Conservation (phyloP, 1,284 basidiomycete species). For the Retiboletus flavoniger region DNA sequence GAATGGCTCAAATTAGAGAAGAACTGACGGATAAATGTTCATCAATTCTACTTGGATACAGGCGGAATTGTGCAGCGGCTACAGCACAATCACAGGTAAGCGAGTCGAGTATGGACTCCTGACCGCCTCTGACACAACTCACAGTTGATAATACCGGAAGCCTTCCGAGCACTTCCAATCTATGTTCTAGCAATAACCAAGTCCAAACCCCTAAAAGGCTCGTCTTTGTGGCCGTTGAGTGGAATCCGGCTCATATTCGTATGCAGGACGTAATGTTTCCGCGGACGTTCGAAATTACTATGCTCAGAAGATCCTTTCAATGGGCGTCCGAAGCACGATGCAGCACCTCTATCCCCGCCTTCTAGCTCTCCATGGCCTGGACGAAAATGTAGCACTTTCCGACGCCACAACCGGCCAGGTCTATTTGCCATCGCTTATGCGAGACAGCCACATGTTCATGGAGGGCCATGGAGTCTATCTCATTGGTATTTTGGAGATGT, state of each 20-base stretch:
- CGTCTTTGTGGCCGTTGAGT: constrained; percentile 7
- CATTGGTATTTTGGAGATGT: constrained; percentile 57
- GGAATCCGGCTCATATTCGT: constrained; percentile 11
- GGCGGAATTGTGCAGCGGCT: constrained; percentile 86
- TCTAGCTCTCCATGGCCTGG: constrained; percentile 85
- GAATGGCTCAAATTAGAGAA: constrained; percentile 78
- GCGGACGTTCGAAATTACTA: constrained; percentile 92
- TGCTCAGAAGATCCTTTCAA: constrained; percentile 73
- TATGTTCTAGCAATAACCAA: constrained; percentile 87
- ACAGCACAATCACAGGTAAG: constrained; percentile 78
- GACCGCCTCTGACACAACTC: constrained; percentile 12
- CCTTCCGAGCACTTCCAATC: constrained; percentile 86
- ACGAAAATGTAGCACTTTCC: constrained; percentile 71
- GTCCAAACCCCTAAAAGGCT: constrained; percentile 89
- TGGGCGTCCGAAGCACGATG: constrained; percentile 70
- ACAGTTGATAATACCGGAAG: constrained; percentile 92
- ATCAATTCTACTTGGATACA: constrained; percentile 82
- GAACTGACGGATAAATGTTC: constrained; percentile 85
- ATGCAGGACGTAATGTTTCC: constrained; percentile 77
- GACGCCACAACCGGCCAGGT: constrained; percentile 57
- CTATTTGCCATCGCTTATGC: constrained; percentile 77
- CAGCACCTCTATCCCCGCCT: constrained; percentile 88
- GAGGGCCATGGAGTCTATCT: constrained; percentile 89
- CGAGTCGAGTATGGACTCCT: neutral
- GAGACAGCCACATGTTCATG: constrained; percentile 87